A percentile compares a stretch with the other conserved stretches of the same genome.
These are phyloP conservation scores for Luzula sylvatica DNA, from an alignment of 176 grass and related monocot species.

Conservation along the genomic window DNA sequence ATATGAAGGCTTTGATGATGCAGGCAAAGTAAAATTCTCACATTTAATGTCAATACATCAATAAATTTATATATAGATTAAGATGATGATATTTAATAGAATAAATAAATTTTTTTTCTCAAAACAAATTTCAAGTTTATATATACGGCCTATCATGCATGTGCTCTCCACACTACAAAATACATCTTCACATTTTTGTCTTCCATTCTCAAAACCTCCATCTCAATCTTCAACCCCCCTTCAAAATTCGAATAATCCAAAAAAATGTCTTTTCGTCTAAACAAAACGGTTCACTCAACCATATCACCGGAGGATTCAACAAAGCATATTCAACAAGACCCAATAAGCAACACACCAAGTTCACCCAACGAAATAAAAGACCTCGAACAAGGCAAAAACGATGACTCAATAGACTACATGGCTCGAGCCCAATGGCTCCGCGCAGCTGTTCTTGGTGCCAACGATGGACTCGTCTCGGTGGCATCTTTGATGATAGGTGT, in stretches of 20 bases:
- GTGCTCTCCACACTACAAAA: constrained; percentile 46
- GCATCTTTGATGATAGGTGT: constrained; percentile 91
- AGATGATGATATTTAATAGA: no score
- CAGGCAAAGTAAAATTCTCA: no score
- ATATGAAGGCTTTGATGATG: no score
- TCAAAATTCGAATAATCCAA: constrained; percentile 1
- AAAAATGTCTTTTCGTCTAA: constrained; percentile 36
- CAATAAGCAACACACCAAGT: not conserved
- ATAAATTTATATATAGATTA: no score
- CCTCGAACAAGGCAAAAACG: not conserved
- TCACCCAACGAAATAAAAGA: not conserved
- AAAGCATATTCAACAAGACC: not conserved
- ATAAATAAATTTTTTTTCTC: no score
- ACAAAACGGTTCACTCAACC: constrained; percentile 30
- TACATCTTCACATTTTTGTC: not conserved
- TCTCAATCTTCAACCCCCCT: not conserved
- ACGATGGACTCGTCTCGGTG: constrained; percentile 89
- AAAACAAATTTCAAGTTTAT: no score
- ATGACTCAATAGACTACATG: constrained; percentile 42
- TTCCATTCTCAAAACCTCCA: not conserved
- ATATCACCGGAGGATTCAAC: not conserved
- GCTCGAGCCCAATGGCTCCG: constrained; percentile 93
- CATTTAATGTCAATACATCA: no score
- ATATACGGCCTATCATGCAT: constrained; percentile 34
- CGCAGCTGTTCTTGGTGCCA: constrained; percentile 79